phyloP scores from a whole-genome alignment of 208 protist species.

The Trypanosoma lewisi region DNA sequence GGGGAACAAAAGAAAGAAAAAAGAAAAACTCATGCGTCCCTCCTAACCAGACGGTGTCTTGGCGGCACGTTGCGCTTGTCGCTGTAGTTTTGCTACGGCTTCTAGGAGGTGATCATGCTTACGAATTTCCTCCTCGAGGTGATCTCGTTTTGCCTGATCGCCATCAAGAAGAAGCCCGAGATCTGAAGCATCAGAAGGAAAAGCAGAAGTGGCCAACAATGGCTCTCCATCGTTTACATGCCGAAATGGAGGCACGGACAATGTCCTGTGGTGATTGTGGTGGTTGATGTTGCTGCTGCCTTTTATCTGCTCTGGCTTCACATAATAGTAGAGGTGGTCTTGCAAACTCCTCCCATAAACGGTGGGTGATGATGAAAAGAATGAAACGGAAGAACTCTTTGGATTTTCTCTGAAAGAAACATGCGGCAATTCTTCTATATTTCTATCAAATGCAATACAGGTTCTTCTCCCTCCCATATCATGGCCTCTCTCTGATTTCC shows the following conservation, averaged over 20 bases:
- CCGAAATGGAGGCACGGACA: neutral
- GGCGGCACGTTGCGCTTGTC: conserved; percentile 38
- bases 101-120: conserved; percentile 69
- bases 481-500: neutral
- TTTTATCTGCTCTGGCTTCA: neutral
- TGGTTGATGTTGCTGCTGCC: too few species aligned
- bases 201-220: neutral
- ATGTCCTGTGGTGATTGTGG: neutral
- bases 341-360: neutral
- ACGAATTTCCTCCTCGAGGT: conserved; percentile 56
- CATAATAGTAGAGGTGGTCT: conserved; percentile 2
- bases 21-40: conserved; percentile 3
- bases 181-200: neutral
- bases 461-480: neutral
- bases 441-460: neutral
- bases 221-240: neutral
- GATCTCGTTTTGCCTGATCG: conserved; percentile 28
- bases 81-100: conserved; percentile 66
- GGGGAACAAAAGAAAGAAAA: neutral
- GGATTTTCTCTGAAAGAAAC: neutral
- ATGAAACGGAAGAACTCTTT: neutral
- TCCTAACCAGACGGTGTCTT: conserved; percentile 24
- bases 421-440: neutral
- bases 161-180: neutral
- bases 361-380: neutral